Evolutionary conservation across 805 yeast species (phyloP), one percentile per base, ranked within the genome.

Genomic region (Pichia scutulata): DNA sequence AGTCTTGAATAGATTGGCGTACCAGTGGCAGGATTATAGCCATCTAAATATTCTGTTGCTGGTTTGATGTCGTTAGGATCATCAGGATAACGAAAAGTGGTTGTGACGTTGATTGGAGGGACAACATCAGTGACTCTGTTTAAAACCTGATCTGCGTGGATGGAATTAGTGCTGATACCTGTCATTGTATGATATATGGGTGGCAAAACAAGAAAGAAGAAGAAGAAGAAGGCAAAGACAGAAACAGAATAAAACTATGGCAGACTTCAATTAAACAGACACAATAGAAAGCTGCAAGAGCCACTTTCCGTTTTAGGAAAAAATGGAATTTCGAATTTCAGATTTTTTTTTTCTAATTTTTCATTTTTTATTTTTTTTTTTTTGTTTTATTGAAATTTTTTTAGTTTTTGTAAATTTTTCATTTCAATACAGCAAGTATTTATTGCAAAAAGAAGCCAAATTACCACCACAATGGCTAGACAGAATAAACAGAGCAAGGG

Each of bases 91-190:
- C 78, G 73, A 65, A 71, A 89, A 1, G 96, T 90, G 1, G 97
- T 85, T 2, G 93, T 67, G 4, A 87, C 83, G 55, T 86, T 86
- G 52, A 90, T 82, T 23, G 97, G 95, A 7, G 92, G 82, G 1
- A 83, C 81, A 40, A 84, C 84, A 59, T 85, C 90, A 0, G 76
- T 60, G 7, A 80, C 86, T 55, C 86, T 69, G 52, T 74, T 70
- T 30, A 72, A 60, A 7, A 65, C 69, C 57, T 84, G 88, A 54
- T 87, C 96, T 0, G 81, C 89, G 61, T 89, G 97, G 46, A 90
- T 74, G 12, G 78, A 62, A 14, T 66, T 63, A 8, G 89, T 84
- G 5, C 80, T 57, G n/a, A 79, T 56, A 2, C 77, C 81, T 5
- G 70, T 57, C 78, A 72, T 75, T 30, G 19, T 8, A n/a, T 5